Base-by-base conservation (phyloP, 2,329 filamentous ascomycete species). In the Dactylonectria macrodidyma region DNA sequence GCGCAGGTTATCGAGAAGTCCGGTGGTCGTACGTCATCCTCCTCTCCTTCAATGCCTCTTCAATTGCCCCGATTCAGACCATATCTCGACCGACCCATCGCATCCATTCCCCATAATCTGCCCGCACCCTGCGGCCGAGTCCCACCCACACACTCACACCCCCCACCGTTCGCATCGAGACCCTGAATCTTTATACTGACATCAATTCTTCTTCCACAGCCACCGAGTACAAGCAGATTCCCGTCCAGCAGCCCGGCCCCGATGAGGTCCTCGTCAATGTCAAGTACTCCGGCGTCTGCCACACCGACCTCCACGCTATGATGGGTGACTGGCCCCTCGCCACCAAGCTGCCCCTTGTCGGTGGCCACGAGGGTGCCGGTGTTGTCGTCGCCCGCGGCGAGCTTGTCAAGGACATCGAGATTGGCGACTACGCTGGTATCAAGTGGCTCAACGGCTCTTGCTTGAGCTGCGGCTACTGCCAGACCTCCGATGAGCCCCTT, bases 401-500 rank as follows among this genome's bases (percentile, higher is more conserved):
- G 19, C 88, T 97, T 41, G 94, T 96, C 71, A 84, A 87, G 3
- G 93, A 96, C 75, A 84, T 97, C 69, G 84, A 94, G 79, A 86
- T 97, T 76, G 95, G 95, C 75, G 94, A 97, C 78, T 86, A 94
- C 77, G 95, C 91, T 69, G 95, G 95, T 79, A 89, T 98, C 82
- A 97, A 94, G 86, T 98, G 95, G 95, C 87, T 98, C 78, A 96
- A 97, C 82, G 93, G 94, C 71, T 92, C 92, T 54, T 98, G 95
- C 83, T 86, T 97, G 69, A 82, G 87, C 71, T 98, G 95, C 85
- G 87, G 90, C 75, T 97, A 93, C 88, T 98, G 95, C 85, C 90
- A 92, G 78, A 87, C 90, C 74, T 82, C 89, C 55, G 93, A 97
- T 75, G 95, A 98, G 84, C 92, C 94, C 3, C 91, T 97, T 6